Conservation (phyloP, 2,329 filamentous ascomycete genomes). For the Fusarium falciforme region DNA sequence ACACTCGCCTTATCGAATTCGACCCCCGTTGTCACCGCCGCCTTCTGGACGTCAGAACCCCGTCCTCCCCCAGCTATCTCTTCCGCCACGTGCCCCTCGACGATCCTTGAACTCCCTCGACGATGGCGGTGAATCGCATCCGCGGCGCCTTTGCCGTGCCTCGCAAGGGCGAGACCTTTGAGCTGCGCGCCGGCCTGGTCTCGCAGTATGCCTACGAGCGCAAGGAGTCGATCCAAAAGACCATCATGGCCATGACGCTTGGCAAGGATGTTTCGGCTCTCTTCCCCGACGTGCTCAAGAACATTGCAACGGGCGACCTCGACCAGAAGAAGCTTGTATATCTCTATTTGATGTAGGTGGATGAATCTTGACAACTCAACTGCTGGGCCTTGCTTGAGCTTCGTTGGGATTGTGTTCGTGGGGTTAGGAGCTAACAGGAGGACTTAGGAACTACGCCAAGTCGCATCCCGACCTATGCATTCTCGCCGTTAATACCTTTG, state of each 20-base stretch:
- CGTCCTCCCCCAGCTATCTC: constrained; percentile 11
- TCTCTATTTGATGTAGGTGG: constrained; percentile 88
- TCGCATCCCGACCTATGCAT: constrained; percentile 98
- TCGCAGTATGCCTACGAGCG: constrained; percentile 99
- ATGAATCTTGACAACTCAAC: background rate
- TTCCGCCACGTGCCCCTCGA: constrained; percentile 40
- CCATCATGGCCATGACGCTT: constrained; percentile 99
- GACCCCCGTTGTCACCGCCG: constrained; percentile 38
- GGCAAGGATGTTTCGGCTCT: constrained; percentile 98
- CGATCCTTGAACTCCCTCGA: constrained; percentile 40
- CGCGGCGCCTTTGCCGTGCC: constrained; percentile 92
- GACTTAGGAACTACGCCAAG: constrained; percentile 94
- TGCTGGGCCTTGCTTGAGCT: background rate
- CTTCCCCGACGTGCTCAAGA: constrained; percentile 98
- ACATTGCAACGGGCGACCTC: constrained; percentile 92
- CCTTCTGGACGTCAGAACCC: constrained; percentile 13
- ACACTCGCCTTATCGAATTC: constrained; percentile 24
- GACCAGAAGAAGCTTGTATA: constrained; percentile 99
- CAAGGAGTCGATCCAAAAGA: constrained; percentile 99
- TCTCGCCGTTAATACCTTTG: constrained; percentile 98
- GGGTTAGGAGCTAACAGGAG: constrained; percentile 25
- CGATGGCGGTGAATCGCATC: constrained; percentile 96
- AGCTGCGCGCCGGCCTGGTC: constrained; percentile 92
- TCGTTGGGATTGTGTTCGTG: constrained; percentile 7
- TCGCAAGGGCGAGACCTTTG: constrained; percentile 97